A percentile compares a stretch with the other conserved stretches of the same genome.
Conservation (phyloP, 2,329 filamentous ascomycete genomes). For the Colletotrichum endophyticum region DNA sequence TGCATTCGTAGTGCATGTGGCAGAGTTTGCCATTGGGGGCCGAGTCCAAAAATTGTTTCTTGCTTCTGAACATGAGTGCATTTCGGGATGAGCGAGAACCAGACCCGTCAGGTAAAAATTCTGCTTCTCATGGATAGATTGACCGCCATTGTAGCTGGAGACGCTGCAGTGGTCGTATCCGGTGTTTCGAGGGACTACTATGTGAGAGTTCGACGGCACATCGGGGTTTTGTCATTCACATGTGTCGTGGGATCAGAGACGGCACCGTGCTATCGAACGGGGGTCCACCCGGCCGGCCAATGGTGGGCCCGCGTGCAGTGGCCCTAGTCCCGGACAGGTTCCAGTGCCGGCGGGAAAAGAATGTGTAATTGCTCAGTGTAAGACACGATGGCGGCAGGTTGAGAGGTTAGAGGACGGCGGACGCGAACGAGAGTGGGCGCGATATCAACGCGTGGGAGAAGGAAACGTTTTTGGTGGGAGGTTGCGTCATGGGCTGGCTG, state of each 20-base stretch:
- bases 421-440: neutral
- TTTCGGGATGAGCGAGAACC: neutral
- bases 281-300: neutral
- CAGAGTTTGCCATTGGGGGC: neutral
- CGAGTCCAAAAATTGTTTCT: neutral
- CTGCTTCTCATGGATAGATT: neutral
- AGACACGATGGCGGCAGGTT: neutral
- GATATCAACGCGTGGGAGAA: neutral
- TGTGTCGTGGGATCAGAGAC: slow-evolving; percentile 14
- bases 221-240: slow-evolving; percentile 16
- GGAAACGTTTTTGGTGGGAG: neutral
- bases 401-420: neutral
- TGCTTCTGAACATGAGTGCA: neutral
- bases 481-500: neutral
- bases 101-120: neutral
- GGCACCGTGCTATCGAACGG: slow-evolving; percentile 3
- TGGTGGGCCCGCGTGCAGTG: neutral
- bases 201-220: neutral
- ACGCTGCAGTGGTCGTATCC: neutral
- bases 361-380: slow-evolving; percentile 17
- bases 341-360: neutral
- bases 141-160: neutral
- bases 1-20: neutral
- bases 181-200: neutral
- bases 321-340: neutral